These are phyloP conservation scores for Hymenoscyphus salicellus DNA, from an alignment of 2,329 filamentous ascomycete species.

Conservation along the genomic window DNA sequence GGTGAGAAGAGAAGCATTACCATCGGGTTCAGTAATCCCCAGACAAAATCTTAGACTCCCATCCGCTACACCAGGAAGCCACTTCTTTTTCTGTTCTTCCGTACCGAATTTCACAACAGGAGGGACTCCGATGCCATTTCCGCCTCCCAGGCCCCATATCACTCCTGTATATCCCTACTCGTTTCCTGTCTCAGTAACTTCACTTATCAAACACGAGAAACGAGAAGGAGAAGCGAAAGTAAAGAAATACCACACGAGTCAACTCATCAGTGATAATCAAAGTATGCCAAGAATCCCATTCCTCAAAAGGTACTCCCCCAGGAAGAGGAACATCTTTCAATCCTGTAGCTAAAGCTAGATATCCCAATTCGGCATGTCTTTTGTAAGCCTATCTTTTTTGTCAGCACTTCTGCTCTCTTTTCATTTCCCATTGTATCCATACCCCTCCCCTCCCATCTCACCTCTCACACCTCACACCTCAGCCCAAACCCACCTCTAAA, in stretches of 20 bases:
- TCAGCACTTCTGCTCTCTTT: not conserved
- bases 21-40: constrained; percentile 62
- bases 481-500: not conserved
- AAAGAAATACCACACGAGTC: constrained; percentile 42
- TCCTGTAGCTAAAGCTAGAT: constrained; percentile 38
- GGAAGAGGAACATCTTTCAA: constrained; percentile 41
- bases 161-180: constrained; percentile 52
- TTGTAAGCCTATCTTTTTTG: constrained; percentile 24
- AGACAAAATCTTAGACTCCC: constrained; percentile 61
- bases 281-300: constrained; percentile 56
- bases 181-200: constrained; percentile 6
- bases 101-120: constrained; percentile 63
- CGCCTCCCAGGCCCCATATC: constrained; percentile 55
- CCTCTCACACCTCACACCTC: not conserved
- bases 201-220: not conserved
- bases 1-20: constrained; percentile 39
- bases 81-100: constrained; percentile 54
- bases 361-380: constrained; percentile 33
- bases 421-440: not conserved
- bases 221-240: not conserved
- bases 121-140: constrained; percentile 60
- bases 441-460: not conserved
- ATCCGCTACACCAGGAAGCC: constrained; percentile 56
- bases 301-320: constrained; percentile 44
- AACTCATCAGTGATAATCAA: constrained; percentile 56